Evolutionary conservation across 2,329 filamentous ascomycete species (phyloP).

Genomic region (Ascochyta rabiei): DNA sequence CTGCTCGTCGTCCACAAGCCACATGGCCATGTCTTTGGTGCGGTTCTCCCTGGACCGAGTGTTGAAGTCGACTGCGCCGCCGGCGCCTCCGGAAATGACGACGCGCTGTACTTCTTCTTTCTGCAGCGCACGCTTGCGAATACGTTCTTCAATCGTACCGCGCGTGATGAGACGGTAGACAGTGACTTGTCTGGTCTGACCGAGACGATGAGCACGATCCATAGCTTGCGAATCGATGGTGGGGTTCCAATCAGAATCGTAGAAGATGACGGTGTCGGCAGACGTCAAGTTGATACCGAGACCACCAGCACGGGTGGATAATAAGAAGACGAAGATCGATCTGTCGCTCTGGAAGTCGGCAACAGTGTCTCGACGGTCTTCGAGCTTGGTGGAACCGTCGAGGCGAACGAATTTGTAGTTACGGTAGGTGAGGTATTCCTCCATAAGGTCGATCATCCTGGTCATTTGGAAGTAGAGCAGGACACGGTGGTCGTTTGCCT

Average conservation of each 20-base stretch:
- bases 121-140: conserved; percentile 93
- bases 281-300: conserved; percentile 96
- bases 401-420: conserved; percentile 99
- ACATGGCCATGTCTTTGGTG: conserved; percentile 98
- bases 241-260: conserved; percentile 99
- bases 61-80: conserved; percentile 92
- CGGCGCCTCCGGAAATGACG: conserved; percentile 85
- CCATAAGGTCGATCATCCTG: conserved; percentile 98
- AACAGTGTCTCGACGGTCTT: conserved; percentile 95
- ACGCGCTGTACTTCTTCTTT: conserved; percentile 99
- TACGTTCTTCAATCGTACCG: conserved; percentile 96
- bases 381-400: conserved; percentile 95
- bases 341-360: conserved; percentile 93
- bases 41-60: conserved; percentile 88
- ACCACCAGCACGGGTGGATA: conserved; percentile 95
- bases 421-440: conserved; percentile 97
- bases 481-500: conserved; percentile 90
- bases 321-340: conserved; percentile 95
- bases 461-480: conserved; percentile 99
- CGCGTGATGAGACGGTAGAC: conserved; percentile 97
- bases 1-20: conserved; percentile 96
- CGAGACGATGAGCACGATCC: conserved; percentile 97
- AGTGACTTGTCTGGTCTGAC: conserved; percentile 93
- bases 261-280: conserved; percentile 98
- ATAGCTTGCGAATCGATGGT: conserved; percentile 99